A percentile compares a stretch with the other conserved stretches of the same genome.
Conservation (phyloP, 345 rosid genomes). For the Populus euphratica region DNA sequence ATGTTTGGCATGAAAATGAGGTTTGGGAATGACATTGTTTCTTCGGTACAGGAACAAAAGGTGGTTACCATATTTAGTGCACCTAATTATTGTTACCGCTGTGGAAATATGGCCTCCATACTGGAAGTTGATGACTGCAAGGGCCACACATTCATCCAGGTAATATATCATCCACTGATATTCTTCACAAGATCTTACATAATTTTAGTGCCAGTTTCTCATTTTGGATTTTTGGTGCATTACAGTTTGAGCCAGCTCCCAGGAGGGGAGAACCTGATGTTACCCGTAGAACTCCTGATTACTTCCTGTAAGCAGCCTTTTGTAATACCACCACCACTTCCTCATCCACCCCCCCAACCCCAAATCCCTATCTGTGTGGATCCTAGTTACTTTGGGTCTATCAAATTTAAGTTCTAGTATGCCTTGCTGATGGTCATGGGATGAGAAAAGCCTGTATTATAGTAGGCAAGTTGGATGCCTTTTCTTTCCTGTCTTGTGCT, state of each 20-base stretch:
- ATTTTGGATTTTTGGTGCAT: background rate
- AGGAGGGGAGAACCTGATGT: constrained; percentile 98
- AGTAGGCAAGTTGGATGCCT: background rate
- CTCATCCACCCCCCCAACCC: background rate
- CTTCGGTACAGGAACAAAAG: constrained; percentile 70
- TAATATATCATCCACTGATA: constrained; percentile 9
- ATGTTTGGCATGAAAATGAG: background rate
- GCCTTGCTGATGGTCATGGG: background rate
- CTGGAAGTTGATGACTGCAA: constrained; percentile 91
- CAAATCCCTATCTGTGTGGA: background rate
- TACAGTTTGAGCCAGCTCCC: constrained; percentile 96
- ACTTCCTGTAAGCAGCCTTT: constrained; percentile 40
- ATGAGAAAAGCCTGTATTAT: background rate
- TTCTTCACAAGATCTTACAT: background rate
- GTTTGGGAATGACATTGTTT: background rate
- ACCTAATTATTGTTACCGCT: constrained; percentile 92
- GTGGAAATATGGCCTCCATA: constrained; percentile 98
- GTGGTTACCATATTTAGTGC: constrained; percentile 96
- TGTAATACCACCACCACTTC: background rate
- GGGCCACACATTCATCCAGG: constrained; percentile 95
- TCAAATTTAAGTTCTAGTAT: background rate
- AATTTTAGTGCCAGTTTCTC: background rate
- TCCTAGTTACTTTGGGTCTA: background rate
- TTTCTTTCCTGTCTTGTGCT: background rate
- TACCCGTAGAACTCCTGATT: constrained; percentile 91